Percentiles rank a stretch among this genome's conserved stretches.
phyloP scores from a whole-genome alignment of 768 basidiomycete species.

The Auricularia cornea region DNA sequence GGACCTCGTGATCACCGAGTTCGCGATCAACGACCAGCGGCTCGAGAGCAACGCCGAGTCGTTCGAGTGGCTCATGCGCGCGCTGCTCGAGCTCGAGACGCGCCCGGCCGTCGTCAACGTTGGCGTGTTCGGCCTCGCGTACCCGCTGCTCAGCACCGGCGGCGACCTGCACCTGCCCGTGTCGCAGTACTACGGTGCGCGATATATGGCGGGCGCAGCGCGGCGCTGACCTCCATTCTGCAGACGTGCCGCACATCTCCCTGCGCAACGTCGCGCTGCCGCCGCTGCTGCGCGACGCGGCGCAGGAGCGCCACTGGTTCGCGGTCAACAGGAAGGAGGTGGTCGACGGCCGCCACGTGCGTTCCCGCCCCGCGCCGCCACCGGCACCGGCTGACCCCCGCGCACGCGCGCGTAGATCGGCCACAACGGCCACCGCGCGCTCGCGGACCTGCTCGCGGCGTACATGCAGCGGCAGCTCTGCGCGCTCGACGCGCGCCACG shows the following conservation, averaged over 20 bases:
- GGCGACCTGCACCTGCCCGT: slow-evolving; percentile 9
- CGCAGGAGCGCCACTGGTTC: slow-evolving; percentile 7
- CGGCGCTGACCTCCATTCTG: too few species aligned
- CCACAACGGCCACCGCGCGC: slow-evolving; percentile 4
- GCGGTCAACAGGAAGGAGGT: not conserved
- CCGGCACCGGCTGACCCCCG: too few species aligned
- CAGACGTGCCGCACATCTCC: slow-evolving; percentile 6
- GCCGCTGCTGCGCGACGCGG: slow-evolving; percentile 3
- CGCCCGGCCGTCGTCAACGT: slow-evolving; percentile 8
- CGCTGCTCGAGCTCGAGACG: slow-evolving; percentile 5
- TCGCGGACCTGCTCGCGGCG: slow-evolving; percentile 7
- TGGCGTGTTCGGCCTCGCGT: slow-evolving; percentile 7
- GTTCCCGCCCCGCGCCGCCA: not conserved
- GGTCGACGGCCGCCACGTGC: slow-evolving; percentile 7
- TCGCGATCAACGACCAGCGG: slow-evolving; percentile 9
- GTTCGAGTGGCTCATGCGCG: slow-evolving; percentile 9
- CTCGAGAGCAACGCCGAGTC: slow-evolving; percentile 3
- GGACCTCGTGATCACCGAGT: slow-evolving; percentile 7
- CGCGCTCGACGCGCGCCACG: not conserved
- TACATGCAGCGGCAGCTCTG: slow-evolving; percentile 9
- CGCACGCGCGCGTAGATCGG: not conserved
- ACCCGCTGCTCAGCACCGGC: slow-evolving; percentile 6
- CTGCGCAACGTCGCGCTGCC: slow-evolving; percentile 9
- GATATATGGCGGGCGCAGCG: too few species aligned
- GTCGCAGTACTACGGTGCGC: slow-evolving; percentile 5